Percentiles rank a stretch among this genome's conserved stretches.
phyloP scores from a whole-genome alignment of 2,329 filamentous ascomycete species.

The Capronia epimyces region DNA sequence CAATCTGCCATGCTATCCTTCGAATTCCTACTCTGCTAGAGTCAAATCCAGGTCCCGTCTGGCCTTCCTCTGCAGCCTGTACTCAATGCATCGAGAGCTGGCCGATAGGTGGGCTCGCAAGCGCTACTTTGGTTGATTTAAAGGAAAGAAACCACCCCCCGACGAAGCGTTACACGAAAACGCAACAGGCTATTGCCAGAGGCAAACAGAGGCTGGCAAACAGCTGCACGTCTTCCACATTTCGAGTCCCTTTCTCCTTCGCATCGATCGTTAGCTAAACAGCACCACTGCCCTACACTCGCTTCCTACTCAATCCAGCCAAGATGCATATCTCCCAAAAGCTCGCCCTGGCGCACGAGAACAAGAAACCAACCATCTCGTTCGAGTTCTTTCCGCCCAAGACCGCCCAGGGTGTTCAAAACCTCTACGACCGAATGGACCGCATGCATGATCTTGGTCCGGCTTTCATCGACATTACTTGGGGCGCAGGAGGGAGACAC shows the following conservation, averaged over 20 bases:
- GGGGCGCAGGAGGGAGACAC: conserved; percentile 89
- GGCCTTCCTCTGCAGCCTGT: neutral
- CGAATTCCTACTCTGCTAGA: neutral
- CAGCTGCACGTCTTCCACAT: neutral
- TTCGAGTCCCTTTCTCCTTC: conserved; percentile 1
- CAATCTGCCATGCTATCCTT: neutral
- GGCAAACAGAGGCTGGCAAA: conserved; percentile 3
- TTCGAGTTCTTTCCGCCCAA: conserved; percentile 99
- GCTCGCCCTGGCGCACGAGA: conserved; percentile 72
- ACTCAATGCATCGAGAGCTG: conserved; percentile 48
- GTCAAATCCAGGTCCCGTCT: neutral
- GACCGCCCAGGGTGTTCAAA: conserved; percentile 83
- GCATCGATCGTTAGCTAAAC: conserved; percentile 1
- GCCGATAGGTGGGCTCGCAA: conserved; percentile 47
- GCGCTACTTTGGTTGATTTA: conserved; percentile 41
- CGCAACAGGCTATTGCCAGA: neutral
- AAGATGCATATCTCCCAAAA: conserved; percentile 95
- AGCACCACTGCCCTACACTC: neutral
- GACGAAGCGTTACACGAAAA: neutral
- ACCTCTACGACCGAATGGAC: conserved; percentile 98
- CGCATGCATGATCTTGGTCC: conserved; percentile 94
- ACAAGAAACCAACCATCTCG: conserved; percentile 82
- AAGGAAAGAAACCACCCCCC: conserved; percentile 2
- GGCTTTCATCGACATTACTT: conserved; percentile 96
- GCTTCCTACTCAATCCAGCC: conserved; percentile 27